Base-by-base conservation (phyloP, 345 rosid genomes). In the Eucalyptus regnans region DNA sequence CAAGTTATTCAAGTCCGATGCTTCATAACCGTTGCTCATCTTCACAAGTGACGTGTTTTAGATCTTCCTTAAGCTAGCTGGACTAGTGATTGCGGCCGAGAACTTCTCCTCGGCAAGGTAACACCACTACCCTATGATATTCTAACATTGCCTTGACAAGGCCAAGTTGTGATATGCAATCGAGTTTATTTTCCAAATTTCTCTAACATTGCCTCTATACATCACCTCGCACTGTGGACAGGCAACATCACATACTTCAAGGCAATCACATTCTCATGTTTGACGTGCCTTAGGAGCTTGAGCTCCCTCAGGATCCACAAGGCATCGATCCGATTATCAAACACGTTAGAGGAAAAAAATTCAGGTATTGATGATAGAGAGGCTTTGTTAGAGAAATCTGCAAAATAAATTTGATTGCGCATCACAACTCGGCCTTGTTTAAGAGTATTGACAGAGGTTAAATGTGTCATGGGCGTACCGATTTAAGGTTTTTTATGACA, bases 281-380 rank as follows among this genome's bases (percentile, higher is more conserved):
- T 93, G 44, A 97, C 93, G 89, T 94, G 97, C 80, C 99, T 92
- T 44, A 96, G 97, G 71, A 95, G 96, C 89, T 94, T 94, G 90
- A 96, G 89, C 90, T 97, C 99, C 88, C 98, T 93, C 87, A 94
- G 86, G 31, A 98, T 96, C 76, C 97, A 93, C 88, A 94, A 86
- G 1, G 96, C 92, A 86, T 93, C 93, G 31, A 94, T 91, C 7
- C 92, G 92, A 90, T 96, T 95, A 88, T 95, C 97, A 87, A 96
- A 96, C 87, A 94, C 97, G 88, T 94, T 96, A 23, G 62, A 23
- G 62, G 29, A 56, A 56, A 56, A 54, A 2, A 56, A 22, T 56
- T 56, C 29, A 20, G 12, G 0, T 20, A 56, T 56, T 4, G 11
- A 56, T 56, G 62, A 56, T 22, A 56, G 27, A 9, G 13, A 56